Evolutionary conservation across 805 yeast species (phyloP).

Genomic region (Saccharomycopsis sp.): DNA sequence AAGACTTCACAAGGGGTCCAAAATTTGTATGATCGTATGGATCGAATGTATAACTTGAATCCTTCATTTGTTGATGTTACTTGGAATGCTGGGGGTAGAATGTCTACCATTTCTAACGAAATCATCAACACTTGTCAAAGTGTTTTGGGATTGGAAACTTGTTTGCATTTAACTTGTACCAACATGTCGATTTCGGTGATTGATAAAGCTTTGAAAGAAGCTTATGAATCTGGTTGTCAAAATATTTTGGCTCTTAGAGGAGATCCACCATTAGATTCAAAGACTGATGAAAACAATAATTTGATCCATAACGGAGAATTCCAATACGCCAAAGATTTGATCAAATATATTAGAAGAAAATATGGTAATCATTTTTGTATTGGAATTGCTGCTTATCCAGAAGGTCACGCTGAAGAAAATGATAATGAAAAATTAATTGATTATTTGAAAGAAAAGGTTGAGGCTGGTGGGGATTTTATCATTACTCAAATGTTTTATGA

Average conservation of each 20-base stretch:
- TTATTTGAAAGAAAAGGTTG: constrained; percentile 77
- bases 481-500: constrained; percentile 98
- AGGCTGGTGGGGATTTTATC: constrained; percentile 88
- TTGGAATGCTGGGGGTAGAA: constrained; percentile 97
- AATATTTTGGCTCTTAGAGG: constrained; percentile 92
- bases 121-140: constrained; percentile 87
- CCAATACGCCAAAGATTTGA: constrained; percentile 78
- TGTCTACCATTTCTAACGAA: constrained; percentile 70
- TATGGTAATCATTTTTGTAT: constrained; percentile 88
- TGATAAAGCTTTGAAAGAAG: constrained; percentile 76
- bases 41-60: constrained; percentile 84
- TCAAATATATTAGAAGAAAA: constrained; percentile 57
- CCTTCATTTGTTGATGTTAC: constrained; percentile 94
- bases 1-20: constrained; percentile 96
- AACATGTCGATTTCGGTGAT: constrained; percentile 78
- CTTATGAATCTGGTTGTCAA: constrained; percentile 87
- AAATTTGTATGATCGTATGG: constrained; percentile 93
- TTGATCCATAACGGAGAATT: constrained; percentile 57
- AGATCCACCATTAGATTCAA: constrained; percentile 69
- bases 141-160: constrained; percentile 85
- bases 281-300: constrained; percentile 25
- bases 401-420: constrained; percentile 87
- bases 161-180: constrained; percentile 97
- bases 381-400: constrained; percentile 97
- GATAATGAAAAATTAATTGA: constrained; percentile 41